A percentile compares a stretch with the other conserved stretches of the same genome.
phyloP scores from a whole-genome alignment of 768 basidiomycete species.

The Mycena sanguinolenta region DNA sequence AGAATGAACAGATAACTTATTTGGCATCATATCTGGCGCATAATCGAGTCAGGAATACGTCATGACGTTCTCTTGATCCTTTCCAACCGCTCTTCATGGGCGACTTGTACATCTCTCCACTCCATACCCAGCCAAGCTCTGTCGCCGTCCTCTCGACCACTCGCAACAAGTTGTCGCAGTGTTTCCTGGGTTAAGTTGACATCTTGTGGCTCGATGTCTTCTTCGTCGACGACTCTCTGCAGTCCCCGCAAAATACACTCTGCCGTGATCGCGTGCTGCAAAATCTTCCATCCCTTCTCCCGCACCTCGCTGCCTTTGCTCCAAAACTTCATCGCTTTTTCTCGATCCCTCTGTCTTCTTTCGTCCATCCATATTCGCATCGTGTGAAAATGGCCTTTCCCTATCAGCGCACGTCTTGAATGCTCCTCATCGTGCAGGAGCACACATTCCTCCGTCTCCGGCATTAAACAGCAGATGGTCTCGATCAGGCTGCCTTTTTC shows the following conservation, averaged over 20 bases:
- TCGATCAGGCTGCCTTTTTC: conserved; percentile 39
- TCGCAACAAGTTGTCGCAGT: conserved; percentile 32
- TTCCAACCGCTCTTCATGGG: conserved; percentile 10
- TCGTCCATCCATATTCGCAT: conserved; percentile 33
- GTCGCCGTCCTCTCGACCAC: conserved; percentile 30
- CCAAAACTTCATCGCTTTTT: conserved; percentile 44
- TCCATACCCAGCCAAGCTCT: conserved; percentile 34
- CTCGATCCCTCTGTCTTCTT: conserved; percentile 31
- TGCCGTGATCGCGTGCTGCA: conserved; percentile 39
- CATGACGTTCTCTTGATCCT: not conserved
- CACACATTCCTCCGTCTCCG: conserved; percentile 28
- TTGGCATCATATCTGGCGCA: too few species aligned
- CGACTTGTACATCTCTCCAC: conserved; percentile 34
- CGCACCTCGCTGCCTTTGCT: conserved; percentile 36
- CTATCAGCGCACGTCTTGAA: conserved; percentile 26
- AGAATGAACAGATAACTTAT: too few species aligned
- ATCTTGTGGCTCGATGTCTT: conserved; percentile 14
- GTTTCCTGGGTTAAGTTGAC: conserved; percentile 27
- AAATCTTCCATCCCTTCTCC: conserved; percentile 38
- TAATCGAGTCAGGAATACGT: not conserved
- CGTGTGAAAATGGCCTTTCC: conserved; percentile 16
- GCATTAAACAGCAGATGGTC: conserved; percentile 41
- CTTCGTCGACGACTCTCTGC: conserved; percentile 19
- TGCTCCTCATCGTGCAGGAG: conserved; percentile 12
- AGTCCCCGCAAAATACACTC: conserved; percentile 35